Evolutionary conservation across 106 monocot genomes (phyloP).

Genomic region (Allium fistulosum): DNA sequence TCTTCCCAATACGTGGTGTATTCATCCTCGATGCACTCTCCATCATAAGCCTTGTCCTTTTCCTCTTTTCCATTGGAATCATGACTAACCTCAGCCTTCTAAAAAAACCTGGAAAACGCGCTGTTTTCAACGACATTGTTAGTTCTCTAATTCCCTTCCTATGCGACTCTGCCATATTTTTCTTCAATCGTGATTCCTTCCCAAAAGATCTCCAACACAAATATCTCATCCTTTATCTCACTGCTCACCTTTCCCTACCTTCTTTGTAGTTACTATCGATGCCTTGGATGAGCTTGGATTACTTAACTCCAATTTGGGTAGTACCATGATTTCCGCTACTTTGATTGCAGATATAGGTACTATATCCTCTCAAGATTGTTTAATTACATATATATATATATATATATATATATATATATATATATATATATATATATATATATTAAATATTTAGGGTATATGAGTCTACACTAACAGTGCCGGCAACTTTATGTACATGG

Average conservation of each 20-base stretch:
- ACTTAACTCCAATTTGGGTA: slow-evolving; percentile 46
- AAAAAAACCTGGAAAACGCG: slow-evolving; percentile 17
- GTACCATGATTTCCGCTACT: slow-evolving; percentile 34
- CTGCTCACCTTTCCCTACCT: slow-evolving; percentile 24
- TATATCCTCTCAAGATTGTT: no score
- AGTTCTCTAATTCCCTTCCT: slow-evolving; percentile 16
- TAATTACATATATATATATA: no score
- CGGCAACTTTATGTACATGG: no score
- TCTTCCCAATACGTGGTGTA: no score
- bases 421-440: no score
- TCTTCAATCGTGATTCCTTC: background rate
- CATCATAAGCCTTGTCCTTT: no score
- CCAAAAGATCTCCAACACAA: background rate
- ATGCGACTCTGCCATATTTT: background rate
- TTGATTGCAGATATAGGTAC: slow-evolving; percentile 33
- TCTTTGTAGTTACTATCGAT: slow-evolving; percentile 33
- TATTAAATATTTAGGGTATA: no score
- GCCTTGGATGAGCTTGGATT: slow-evolving; percentile 42
- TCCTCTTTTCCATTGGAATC: slow-evolving; percentile 31
- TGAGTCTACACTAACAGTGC: no score
- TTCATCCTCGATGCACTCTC: no score
- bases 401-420: no score
- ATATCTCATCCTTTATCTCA: slow-evolving; percentile 18
- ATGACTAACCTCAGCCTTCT: slow-evolving; percentile 41
- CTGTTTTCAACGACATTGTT: slow-evolving; percentile 12